Evolutionary conservation across 164 flowering plant species (phyloP).

Genomic region (Magnolia sinica): DNA sequence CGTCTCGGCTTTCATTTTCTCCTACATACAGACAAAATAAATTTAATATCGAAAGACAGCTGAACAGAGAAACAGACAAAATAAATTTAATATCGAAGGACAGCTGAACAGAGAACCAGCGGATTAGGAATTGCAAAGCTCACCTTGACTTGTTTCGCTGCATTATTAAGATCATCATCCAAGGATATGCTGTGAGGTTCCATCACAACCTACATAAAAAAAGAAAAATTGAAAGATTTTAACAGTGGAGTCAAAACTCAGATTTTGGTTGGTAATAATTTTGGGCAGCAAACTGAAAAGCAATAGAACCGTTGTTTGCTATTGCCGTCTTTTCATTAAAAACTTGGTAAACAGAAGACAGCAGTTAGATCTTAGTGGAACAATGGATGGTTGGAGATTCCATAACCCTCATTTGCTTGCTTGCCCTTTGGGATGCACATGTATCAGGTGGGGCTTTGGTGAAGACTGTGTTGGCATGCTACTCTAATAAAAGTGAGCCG

Average conservation of each 20-base stretch:
- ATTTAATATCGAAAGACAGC: background rate
- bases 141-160: constrained; percentile 76
- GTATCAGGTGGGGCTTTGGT: no score
- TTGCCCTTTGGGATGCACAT: no score
- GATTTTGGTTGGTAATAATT: background rate
- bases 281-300: background rate
- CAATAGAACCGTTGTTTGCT: background rate
- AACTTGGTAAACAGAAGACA: background rate
- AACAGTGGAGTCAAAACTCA: background rate
- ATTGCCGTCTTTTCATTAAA: background rate
- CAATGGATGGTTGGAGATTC: background rate
- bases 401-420: background rate
- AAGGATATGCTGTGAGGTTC: constrained; percentile 62
- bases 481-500: no score
- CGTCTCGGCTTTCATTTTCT: constrained; percentile 59
- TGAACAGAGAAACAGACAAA: background rate
- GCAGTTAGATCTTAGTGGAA: background rate
- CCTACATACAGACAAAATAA: constrained; percentile 35
- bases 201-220: constrained; percentile 47
- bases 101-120: background rate
- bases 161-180: constrained; percentile 85
- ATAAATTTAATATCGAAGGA: background rate
- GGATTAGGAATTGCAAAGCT: background rate
- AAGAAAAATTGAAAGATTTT: background rate
- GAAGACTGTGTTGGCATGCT: no score